Base-by-base conservation (phyloP, 768 basidiomycete species). In the Tulasnella sp. region DNA sequence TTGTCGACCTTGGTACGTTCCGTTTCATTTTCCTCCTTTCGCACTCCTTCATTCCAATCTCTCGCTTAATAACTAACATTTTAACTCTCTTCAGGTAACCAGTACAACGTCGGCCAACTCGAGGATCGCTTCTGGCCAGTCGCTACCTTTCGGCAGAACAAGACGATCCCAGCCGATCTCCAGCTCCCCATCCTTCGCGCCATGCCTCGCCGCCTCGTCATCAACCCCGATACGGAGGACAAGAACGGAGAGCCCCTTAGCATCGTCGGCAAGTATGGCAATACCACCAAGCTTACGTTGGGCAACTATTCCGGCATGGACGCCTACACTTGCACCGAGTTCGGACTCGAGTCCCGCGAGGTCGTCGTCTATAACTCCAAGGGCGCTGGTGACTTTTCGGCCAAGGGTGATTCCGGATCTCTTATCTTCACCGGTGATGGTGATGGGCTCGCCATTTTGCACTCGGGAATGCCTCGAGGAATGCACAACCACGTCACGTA, bases 371-470 rank as follows among this genome's bases (percentile, higher is more conserved):
- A 81, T 73, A 78, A 78, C 74, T 75, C 73, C 65, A 77, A 75
- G 75, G 34, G n/a, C 35, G 19, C 22, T 32, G 75, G 72, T 40
- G 64, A 62, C 44, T 80, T 80, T 76, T 78, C 78, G 9, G 76
- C 73, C 26, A 78, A 78, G 29, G 80, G 79, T 66, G 80, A 81
- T 74, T 81, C 80, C 1, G 79, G 80, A 41, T 75, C 80, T 34
- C 80, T 81, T n/a, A 69, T 81, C 63, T 76, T 6, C 17, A 64
- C 77, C 63, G 78, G 77, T 2, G 44, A 72, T 14, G 79, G 73
- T 77, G 63, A n/a, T 64, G 77, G 80, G 34, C 74, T 80, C 67
- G 79, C 79, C 64, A 75, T 75, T 67, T 74, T 79, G 65, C 79
- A 80, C 71, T 79, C 79, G 63, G 79, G 78, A 2, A 3, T 36